Conservation (phyloP, 2,329 filamentous ascomycete species). For the Pseudohalonectria lignicola region DNA sequence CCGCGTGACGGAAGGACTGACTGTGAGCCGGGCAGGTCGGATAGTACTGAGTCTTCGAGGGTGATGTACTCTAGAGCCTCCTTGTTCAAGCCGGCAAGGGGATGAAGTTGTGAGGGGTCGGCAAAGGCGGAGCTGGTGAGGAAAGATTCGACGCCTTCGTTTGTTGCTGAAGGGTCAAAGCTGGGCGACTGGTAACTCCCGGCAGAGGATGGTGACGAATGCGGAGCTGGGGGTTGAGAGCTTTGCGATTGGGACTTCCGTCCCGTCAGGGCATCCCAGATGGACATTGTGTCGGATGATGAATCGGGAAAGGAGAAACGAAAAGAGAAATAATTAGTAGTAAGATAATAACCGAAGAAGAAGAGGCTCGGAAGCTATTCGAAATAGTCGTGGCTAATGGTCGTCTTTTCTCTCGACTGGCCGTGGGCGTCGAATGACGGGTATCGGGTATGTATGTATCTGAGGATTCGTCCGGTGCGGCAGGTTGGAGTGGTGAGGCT, state of each 20-base stretch:
- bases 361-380: no score
- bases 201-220: constrained; percentile 20
- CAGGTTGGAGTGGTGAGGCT: no score
- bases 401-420: no score
- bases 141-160: constrained; percentile 78
- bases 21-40: constrained; percentile 73
- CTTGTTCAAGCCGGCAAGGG: constrained; percentile 84
- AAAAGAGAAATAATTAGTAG: no score
- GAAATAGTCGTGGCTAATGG: no score
- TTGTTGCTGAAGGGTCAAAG: constrained; percentile 58
- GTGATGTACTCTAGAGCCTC: constrained; percentile 91
- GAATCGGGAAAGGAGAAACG: background rate
- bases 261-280: constrained; percentile 53
- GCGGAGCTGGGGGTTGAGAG: constrained; percentile 11
- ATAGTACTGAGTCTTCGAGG: constrained; percentile 83
- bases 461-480: no score
- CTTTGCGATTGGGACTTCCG: constrained; percentile 32
- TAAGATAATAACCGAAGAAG: no score
- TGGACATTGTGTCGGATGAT: constrained; percentile 35
- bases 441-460: no score
- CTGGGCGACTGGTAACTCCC: constrained; percentile 39
- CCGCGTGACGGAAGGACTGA: constrained; percentile 89
- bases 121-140: constrained; percentile 65
- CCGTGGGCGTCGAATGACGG: no score
- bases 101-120: constrained; percentile 83